These are phyloP conservation scores for Tricholoma bakamatsutake DNA, from an alignment of 768 basidiomycete species.

Conservation along the genomic window DNA sequence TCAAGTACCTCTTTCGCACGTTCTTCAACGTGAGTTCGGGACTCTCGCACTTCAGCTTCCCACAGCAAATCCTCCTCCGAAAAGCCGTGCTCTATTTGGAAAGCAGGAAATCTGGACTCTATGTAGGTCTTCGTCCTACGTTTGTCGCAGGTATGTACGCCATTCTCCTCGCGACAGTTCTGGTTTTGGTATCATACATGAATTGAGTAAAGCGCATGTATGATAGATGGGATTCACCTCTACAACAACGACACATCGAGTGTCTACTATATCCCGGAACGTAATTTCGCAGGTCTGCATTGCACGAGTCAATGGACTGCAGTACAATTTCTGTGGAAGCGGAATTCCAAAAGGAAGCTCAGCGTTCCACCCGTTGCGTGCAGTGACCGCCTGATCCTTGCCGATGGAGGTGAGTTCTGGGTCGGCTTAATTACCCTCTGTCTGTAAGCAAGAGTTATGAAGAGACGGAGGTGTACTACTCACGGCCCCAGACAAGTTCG, in stretches of 20 bases:
- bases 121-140: slow-evolving; percentile 48
- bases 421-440: slow-evolving; percentile 36
- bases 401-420: slow-evolving; percentile 58
- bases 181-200: slow-evolving; percentile 19
- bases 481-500: slow-evolving; percentile 69
- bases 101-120: slow-evolving; percentile 39
- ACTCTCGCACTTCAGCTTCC: slow-evolving; percentile 50
- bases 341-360: slow-evolving; percentile 42
- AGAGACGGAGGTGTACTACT: slow-evolving; percentile 20
- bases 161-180: slow-evolving; percentile 64
- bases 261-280: slow-evolving; percentile 34
- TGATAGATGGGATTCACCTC: slow-evolving; percentile 38
- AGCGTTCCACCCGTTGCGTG: slow-evolving; percentile 38
- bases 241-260: slow-evolving; percentile 36
- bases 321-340: slow-evolving; percentile 50
- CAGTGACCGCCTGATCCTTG: slow-evolving; percentile 45
- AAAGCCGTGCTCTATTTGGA: slow-evolving; percentile 51
- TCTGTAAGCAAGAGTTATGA: neutral
- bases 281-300: slow-evolving; percentile 49
- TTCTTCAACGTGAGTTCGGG: slow-evolving; percentile 32
- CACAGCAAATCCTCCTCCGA: slow-evolving; percentile 61
- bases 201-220: neutral
- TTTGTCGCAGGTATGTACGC: slow-evolving; percentile 68
- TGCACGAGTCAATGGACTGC: slow-evolving; percentile 61
- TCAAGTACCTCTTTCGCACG: slow-evolving; percentile 52